Base-by-base conservation (phyloP, 768 basidiomycete species). In the Leucocoprinus leucothites region DNA sequence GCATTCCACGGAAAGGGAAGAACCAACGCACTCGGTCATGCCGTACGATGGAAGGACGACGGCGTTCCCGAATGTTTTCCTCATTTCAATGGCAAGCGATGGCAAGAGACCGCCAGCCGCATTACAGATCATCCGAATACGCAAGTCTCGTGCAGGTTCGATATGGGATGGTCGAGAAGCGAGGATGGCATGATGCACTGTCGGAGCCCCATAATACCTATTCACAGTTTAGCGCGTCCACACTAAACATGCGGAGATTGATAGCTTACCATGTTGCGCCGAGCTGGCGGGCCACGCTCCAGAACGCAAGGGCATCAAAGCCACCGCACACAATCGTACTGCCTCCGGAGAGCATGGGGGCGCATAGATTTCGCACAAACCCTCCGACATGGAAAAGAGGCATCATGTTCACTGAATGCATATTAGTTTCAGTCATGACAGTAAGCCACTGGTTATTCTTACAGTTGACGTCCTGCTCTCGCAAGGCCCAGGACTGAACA, bases 361-460 rank as follows among this genome's bases (percentile, higher is more conserved):
- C 79, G 18, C 82, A 70, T 18, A 85, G 71, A 61, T 81, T 83
- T 46, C 80, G 77, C 36, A 83, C 76, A 45, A 85, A 79, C 19
- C 82, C 83, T 25, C 82, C 82, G 38, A 84, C 81, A 59, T 82
- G 81, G 69, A 82, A 83, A 21, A 81, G 70, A 41, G 82, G 82
- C 83, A 79, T 81, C 71, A 79, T 71, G 45, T 73, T 74, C 57
- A 74, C 74, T 74, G 54, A 3, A 40, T 11, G 48, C 18, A 41
- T 36, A 36, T 48, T 48, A 59, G 38, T 28, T 7, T 19, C 48
- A 31, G 46, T 56, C 52, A 51, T 51, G 43, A 46, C 41, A 25
- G 41, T 35, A 19, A 1, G 19, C 3, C n/a, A 9, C 18, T 19
- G 13, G 2, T 18, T 18, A 35, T 16, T 58, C 74, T 54, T 60